phyloP scores from a whole-genome alignment of 2,329 filamentous ascomycete species.

The Akanthomyces dipterigenus region DNA sequence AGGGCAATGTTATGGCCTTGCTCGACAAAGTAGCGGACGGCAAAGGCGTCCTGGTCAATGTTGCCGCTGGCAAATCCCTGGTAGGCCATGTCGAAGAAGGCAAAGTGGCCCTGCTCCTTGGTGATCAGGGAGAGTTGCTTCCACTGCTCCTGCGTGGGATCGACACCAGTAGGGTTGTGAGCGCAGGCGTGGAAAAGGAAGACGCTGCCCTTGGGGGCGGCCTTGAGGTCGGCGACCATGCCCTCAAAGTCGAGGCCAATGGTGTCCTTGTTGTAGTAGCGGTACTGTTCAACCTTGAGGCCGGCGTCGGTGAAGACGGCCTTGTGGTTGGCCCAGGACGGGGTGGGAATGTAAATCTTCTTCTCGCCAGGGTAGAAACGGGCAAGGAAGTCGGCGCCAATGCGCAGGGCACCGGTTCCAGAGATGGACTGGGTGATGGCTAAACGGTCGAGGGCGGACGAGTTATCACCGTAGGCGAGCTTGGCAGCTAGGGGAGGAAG shows the following conservation, averaged over 20 bases:
- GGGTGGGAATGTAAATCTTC: slow-evolving; percentile 93
- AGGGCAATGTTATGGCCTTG: slow-evolving; percentile 85
- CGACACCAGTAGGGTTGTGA: slow-evolving; percentile 95
- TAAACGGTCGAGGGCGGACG: slow-evolving; percentile 67
- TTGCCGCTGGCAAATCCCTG: slow-evolving; percentile 94
- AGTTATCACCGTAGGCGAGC: slow-evolving; percentile 83
- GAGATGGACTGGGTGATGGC: slow-evolving; percentile 98
- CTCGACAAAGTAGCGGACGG: slow-evolving; percentile 86
- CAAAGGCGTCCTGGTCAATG: slow-evolving; percentile 88
- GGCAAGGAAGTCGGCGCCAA: slow-evolving; percentile 87
- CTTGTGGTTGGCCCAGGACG: slow-evolving; percentile 97
- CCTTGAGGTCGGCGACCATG: slow-evolving; percentile 83
- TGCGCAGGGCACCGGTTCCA: slow-evolving; percentile 89
- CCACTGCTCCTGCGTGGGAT: slow-evolving; percentile 91
- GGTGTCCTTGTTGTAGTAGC: slow-evolving; percentile 98
- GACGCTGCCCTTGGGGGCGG: slow-evolving; percentile 76
- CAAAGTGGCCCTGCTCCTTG: slow-evolving; percentile 80
- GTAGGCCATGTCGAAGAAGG: slow-evolving; percentile 99
- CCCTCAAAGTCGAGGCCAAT: slow-evolving; percentile 97
- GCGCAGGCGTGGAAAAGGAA: slow-evolving; percentile 95
- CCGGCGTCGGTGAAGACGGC: slow-evolving; percentile 93
- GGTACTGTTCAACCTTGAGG: slow-evolving; percentile 87
- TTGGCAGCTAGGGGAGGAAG: slow-evolving; percentile 89
- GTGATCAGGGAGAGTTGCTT: slow-evolving; percentile 79
- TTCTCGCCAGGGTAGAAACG: slow-evolving; percentile 88